Evolutionary conservation across 169 alveolate species (phyloP), one percentile per base, ranked within the genome.

Genomic region (Theileria luwenshuni): DNA sequence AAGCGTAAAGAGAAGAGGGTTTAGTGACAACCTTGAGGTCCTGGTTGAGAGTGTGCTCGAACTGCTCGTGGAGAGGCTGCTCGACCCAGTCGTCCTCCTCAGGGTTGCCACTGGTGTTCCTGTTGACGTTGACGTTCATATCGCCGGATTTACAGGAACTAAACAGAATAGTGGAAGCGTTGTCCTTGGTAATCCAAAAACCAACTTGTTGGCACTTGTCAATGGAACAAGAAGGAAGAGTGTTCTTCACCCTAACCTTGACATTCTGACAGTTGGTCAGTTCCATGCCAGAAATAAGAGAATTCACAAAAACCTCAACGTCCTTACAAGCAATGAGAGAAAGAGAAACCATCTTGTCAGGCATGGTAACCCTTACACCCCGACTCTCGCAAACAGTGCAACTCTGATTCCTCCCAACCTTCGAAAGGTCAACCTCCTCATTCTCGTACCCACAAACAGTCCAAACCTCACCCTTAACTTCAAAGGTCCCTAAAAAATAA

Each of bases 11-110:
- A 56, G 75, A 64, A 1, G 89, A 81, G 1, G 89, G 89, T 32
- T 69, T 81, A 32, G 75, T 72, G 25, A 64, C 85, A 28, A 81
- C 47, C 30, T 72, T 51, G 35, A 81, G 32, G 32, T 72, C 56
- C 23, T 72, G 76, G 56, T 69, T 71, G 63, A 81, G 25, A 1
- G 73, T 68, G 69, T 69, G 89, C 32, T 81, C 89, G 30, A 73
- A 81, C 30, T 81, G 89, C 52, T 72, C 84, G 21, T 42, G 89
- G 19, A 81, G 74, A 25, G 84, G 83, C 42, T 45, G 63, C 48
- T 81, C 89, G n/a, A 79, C 68, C 85, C 85, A 81, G 61, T 81
- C 85, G 62, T 72, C 84, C 54, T 81, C 85, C 33, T 81, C 81
- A 23, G 68, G 81, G 59, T 79, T 73, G 41, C 77, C 87, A 35